A percentile compares a stretch with the other conserved stretches of the same genome.
Evolutionary conservation across 2,329 filamentous ascomycete species (phyloP).

Genomic region (Fusarium marasasianum): DNA sequence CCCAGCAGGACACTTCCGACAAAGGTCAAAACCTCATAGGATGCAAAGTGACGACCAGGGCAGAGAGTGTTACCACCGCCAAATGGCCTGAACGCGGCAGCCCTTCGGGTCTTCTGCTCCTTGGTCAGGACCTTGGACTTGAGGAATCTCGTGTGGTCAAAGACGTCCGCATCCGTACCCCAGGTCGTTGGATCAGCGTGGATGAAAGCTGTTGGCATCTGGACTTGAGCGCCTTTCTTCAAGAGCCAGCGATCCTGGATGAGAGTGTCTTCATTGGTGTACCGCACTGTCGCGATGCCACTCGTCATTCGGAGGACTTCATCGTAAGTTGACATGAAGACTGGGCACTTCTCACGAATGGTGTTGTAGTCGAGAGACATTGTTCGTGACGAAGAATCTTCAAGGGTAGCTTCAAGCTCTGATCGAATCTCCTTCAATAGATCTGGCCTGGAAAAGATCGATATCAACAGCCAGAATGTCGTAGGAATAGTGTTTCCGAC

Average conservation of each 20-base stretch:
- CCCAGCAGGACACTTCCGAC: constrained; percentile 19
- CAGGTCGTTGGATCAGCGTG: constrained; percentile 29
- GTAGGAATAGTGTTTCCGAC: constrained; percentile 34
- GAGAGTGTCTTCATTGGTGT: constrained; percentile 28
- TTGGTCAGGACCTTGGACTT: constrained; percentile 17
- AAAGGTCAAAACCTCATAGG: constrained; percentile 32
- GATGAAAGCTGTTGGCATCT: constrained; percentile 37
- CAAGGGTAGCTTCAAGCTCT: constrained; percentile 16
- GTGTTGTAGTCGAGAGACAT: neutral
- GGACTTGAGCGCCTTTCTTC: constrained; percentile 34
- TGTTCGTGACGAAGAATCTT: neutral
- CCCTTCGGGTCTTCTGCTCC: constrained; percentile 14
- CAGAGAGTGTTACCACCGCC: constrained; percentile 32
- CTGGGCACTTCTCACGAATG: constrained; percentile 22
- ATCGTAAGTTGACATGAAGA: constrained; percentile 31
- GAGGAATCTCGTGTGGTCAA: constrained; percentile 31
- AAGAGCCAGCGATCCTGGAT: constrained; percentile 26
- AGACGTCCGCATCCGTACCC: constrained; percentile 24
- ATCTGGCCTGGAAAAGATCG: constrained; percentile 15
- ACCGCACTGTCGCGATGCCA: constrained; percentile 32
- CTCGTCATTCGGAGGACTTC: constrained; percentile 33
- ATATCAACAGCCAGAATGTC: constrained; percentile 26
- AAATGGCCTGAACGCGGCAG: constrained; percentile 33
- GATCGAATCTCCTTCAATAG: constrained; percentile 8
- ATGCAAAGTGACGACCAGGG: constrained; percentile 28